phyloP scores from a whole-genome alignment of 2,329 filamentous ascomycete species.

The Scopulariopsis brevicaulis region DNA sequence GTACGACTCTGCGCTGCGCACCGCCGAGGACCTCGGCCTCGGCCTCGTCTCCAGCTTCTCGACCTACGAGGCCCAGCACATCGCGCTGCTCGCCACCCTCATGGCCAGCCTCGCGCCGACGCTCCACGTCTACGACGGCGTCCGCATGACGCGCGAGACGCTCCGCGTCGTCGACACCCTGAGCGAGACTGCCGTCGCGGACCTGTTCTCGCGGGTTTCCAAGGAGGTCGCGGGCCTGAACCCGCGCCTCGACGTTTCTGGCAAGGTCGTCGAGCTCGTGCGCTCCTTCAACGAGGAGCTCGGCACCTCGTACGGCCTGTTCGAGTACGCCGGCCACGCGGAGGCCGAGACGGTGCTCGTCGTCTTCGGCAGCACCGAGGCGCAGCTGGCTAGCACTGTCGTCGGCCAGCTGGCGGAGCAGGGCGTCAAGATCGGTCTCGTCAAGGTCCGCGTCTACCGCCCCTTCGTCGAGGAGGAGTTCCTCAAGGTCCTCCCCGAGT shows the following conservation, averaged over 20 bases:
- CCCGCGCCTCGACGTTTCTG: conserved; percentile 61
- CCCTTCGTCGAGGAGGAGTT: conserved; percentile 95
- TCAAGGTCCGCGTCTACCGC: conserved; percentile 88
- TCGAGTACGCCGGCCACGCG: conserved; percentile 85
- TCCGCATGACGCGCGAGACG: conserved; percentile 72
- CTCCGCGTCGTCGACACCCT: conserved; percentile 74
- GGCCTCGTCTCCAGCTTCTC: conserved; percentile 78
- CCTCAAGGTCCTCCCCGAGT: conserved; percentile 66
- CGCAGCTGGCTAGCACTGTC: conserved; percentile 75
- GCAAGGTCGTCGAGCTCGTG: conserved; percentile 59
- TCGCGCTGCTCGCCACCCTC: conserved; percentile 78
- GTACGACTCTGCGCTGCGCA: conserved; percentile 68
- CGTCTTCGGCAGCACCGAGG: conserved; percentile 85
- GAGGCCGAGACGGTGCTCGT: conserved; percentile 75
- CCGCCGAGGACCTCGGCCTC: conserved; percentile 83
- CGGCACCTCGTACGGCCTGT: conserved; percentile 83
- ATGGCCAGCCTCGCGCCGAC: conserved; percentile 70
- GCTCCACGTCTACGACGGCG: conserved; percentile 79
- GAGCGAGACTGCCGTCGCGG: conserved; percentile 57
- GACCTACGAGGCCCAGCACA: conserved; percentile 88
- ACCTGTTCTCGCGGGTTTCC: conserved; percentile 56
- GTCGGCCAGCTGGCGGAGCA: conserved; percentile 59
- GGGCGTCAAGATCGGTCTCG: conserved; percentile 70
- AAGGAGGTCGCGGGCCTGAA: conserved; percentile 49
- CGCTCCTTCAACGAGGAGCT: conserved; percentile 79